These are phyloP conservation scores for Coemansia aciculifera DNA, from an alignment of 192 early-diverging fungal species.

Conservation along the genomic window DNA sequence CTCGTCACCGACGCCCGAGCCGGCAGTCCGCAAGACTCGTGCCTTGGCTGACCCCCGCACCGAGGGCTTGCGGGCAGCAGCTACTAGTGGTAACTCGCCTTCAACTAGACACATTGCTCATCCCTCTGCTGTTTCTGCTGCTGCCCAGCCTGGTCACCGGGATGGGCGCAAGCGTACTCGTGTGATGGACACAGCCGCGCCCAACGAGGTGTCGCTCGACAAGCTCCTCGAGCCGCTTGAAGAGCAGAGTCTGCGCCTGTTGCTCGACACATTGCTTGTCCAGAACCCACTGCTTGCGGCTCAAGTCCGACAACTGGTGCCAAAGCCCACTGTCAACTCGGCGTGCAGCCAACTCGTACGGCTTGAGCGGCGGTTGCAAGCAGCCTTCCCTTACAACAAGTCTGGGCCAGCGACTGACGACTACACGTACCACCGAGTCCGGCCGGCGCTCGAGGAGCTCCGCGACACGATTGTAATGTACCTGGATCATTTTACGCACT, in stretches of 20 bases:
- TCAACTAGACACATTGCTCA: background rate
- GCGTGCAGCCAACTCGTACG: conserved; percentile 64
- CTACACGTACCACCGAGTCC: conserved; percentile 88
- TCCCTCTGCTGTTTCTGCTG: background rate
- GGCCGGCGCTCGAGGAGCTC: conserved; percentile 72
- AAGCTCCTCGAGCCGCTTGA: conserved; percentile 64
- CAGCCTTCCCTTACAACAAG: conserved; percentile 85
- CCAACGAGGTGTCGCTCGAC: conserved; percentile 44
- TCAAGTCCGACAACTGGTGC: conserved; percentile 72
- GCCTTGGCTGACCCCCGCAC: conserved; percentile 15
- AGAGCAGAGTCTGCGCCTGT: conserved; percentile 69
- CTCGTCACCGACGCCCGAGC: conserved; percentile 49
- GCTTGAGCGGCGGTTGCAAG: conserved; percentile 70
- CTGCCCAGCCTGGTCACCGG: background rate
- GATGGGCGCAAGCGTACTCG: conserved; percentile 46
- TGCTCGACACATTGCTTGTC: conserved; percentile 73
- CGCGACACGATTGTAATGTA: conserved; percentile 71
- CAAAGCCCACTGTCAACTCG: conserved; percentile 81
- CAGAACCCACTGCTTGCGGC: conserved; percentile 71
- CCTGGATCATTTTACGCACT: conserved; percentile 73
- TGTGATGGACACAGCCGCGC: conserved; percentile 19
- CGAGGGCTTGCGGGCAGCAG: conserved; percentile 24
- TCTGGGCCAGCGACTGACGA: conserved; percentile 75
- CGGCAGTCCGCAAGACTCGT: conserved; percentile 26
- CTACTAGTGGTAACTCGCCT: conserved; percentile 12